Evolutionary conservation across 2,329 filamentous ascomycete genomes (phyloP), one percentile per base, ranked within the genome.

Genomic region (Neurospora sp.): DNA sequence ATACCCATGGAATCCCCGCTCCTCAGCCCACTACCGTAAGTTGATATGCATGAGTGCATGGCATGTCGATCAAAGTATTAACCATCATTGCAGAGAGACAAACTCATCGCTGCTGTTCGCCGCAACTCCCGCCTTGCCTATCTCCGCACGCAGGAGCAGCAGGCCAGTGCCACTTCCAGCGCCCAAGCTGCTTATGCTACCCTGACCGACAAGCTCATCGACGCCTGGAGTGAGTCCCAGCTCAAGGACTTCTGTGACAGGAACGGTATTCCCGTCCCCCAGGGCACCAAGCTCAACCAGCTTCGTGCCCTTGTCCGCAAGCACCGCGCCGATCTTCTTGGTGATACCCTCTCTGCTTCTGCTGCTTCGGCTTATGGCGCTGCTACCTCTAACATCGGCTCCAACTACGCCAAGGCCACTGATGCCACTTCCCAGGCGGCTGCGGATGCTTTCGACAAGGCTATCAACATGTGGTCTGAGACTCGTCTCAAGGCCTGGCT

Each of bases 181-280:
- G 89, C 90, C 12, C 88, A 90, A 67, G 84, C 87, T 46, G 90
- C 92, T 1, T 91, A 93, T 75, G 83, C 90, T 68, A 91, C 88
- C 66, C 82, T 98, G 57, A 92, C 90, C 72, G 92, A 98, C 76
- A 89, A 90, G 76, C 84, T 97, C 68, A 91, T 98, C 77, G 90
- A 97, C 75, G 89, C 92, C 4, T 99, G 96, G 96, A 90, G 91
- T 77, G 94, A 97, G 77, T 87, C 86, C 52, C 85, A 97, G 80
- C 86, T 99, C 79, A 98, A 98, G 86, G 90, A 92, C 73, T 98
- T 96, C 83, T 89, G 89, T 69, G 95, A 98, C 83, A 92, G 94
- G 85, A 96, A 98, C 76, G 88, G 89, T 70, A 91, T 99, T 78
- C 79, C 77, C 12, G 92, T 97, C 67, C 96, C 96, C 10, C 95